Conservation (phyloP, 1,284 basidiomycete genomes). For the Ganoderma multipileum region DNA sequence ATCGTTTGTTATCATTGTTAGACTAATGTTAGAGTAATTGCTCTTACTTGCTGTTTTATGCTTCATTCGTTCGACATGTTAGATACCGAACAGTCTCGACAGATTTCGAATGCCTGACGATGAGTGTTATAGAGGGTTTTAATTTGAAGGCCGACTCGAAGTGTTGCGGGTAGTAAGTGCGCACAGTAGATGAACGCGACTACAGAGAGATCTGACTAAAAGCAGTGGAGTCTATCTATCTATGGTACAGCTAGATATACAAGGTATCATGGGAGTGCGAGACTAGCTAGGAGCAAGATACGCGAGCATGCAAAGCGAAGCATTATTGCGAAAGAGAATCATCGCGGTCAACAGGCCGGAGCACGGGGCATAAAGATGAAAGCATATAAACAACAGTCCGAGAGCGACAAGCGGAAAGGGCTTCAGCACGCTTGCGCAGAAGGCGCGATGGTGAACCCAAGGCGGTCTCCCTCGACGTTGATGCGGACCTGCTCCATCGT, state of each 20-base stretch:
- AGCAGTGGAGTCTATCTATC: not conserved
- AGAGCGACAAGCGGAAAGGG: not conserved
- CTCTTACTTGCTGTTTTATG: not conserved
- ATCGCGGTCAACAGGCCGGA: not conserved
- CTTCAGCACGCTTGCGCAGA: not conserved
- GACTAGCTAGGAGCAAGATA: not conserved
- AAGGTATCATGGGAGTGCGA: not conserved
- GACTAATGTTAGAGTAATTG: not conserved
- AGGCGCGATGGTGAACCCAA: conserved; percentile 46
- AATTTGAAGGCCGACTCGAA: not conserved
- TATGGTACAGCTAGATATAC: conserved; percentile 7
- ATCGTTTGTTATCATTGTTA: not conserved
- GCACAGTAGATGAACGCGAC: not conserved
- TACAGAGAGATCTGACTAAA: not conserved
- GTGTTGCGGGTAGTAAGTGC: not conserved
- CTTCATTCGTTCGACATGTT: not conserved
- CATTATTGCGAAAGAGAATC: not conserved
- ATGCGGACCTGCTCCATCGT: conserved; percentile 64
- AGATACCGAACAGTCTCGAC: not conserved
- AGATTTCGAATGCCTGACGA: not conserved
- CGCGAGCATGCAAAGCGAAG: not conserved
- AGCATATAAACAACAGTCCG: not conserved
- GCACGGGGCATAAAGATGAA: not conserved
- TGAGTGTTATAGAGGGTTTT: not conserved
- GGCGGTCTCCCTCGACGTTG: conserved; percentile 45